A percentile compares a stretch with the other conserved stretches of the same genome.
Conservation (phyloP, 805 yeast species). For the Brettanomyces bruxellensis region DNA sequence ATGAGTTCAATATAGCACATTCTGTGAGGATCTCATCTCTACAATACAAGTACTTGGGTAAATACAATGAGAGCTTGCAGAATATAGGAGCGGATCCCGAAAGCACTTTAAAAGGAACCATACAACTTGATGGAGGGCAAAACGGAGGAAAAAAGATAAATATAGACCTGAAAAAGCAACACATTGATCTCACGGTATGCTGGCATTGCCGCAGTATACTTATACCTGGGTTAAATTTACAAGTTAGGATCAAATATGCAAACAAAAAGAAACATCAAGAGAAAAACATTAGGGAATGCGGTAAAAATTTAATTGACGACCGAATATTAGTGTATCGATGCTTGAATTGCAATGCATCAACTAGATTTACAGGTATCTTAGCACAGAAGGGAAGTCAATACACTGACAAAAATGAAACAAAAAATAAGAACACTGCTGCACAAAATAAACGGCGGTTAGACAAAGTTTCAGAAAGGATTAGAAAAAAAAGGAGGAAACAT, state of each 20-base stretch:
- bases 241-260: slow-evolving; percentile 3
- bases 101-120: slow-evolving; percentile 1
- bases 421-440: too few relatives aligned
- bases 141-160: background rate
- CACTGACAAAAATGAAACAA: too few relatives aligned
- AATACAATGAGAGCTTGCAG: slow-evolving; percentile 6
- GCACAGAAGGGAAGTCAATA: too few relatives aligned
- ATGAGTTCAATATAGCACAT: slow-evolving; percentile 15
- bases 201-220: slow-evolving; percentile 5
- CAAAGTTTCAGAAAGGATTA: background rate
- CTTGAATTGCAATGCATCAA: background rate
- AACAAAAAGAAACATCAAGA: slow-evolving; percentile 1
- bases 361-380: too few relatives aligned
- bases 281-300: slow-evolving; percentile 1
- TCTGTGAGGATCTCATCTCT: slow-evolving; percentile 5
- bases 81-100: slow-evolving; percentile 11
- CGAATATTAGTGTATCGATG: background rate
- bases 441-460: too few relatives aligned
- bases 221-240: slow-evolving; percentile 8
- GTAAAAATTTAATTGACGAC: background rate
- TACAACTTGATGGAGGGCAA: background rate
- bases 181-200: slow-evolving; percentile 2
- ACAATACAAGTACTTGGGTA: slow-evolving; percentile 11
- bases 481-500: background rate
- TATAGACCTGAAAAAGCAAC: background rate